These are phyloP conservation scores for Trichoderma sp. DNA, from an alignment of 2,329 filamentous ascomycete species.

Conservation along the genomic window DNA sequence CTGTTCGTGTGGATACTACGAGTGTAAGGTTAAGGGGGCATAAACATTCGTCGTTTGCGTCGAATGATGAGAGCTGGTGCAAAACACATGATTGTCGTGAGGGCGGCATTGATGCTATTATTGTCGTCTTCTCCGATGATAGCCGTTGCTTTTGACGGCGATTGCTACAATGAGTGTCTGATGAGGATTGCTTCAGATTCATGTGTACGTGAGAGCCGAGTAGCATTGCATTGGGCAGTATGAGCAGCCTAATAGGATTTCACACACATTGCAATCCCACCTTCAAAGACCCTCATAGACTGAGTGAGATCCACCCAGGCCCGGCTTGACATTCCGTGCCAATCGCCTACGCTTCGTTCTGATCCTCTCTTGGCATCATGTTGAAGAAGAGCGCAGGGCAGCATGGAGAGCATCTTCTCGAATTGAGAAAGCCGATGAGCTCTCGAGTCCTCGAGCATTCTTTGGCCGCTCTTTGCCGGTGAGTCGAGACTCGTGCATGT, in stretches of 20 bases:
- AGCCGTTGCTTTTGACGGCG: neutral
- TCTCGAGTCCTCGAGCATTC: neutral
- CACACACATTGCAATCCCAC: neutral
- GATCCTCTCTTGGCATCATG: neutral
- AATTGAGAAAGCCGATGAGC: neutral
- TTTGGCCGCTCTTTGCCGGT: neutral
- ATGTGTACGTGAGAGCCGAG: neutral
- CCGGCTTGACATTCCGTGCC: neutral
- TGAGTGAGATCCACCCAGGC: neutral
- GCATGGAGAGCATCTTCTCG: neutral
- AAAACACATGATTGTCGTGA: neutral
- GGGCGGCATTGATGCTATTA: neutral
- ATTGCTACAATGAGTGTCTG: neutral
- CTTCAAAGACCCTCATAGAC: neutral
- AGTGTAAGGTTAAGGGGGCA: neutral
- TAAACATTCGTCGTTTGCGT: neutral
- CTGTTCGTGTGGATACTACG: neutral
- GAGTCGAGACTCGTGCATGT: neutral
- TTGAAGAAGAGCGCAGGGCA: neutral
- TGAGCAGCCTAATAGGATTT: neutral
- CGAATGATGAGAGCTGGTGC: neutral
- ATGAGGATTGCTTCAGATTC: neutral
- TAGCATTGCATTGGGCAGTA: neutral
- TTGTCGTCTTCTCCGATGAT: neutral
- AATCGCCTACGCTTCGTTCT: neutral